These are phyloP conservation scores for Petunia secreta DNA, from an alignment of 257 asterid genomes.

Conservation along the genomic window DNA sequence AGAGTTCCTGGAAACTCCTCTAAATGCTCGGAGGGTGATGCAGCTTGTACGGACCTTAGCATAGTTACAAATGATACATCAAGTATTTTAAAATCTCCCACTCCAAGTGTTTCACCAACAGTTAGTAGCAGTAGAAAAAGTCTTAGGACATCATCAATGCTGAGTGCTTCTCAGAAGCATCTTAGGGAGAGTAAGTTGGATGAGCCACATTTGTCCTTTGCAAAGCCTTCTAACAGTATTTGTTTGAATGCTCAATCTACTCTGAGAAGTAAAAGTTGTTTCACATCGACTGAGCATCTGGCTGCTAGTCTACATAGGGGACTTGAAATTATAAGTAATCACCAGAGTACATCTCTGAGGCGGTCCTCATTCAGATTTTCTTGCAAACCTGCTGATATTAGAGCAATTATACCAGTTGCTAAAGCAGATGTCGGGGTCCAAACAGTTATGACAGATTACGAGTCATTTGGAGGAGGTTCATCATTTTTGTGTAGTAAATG, in stretches of 20 bases:
- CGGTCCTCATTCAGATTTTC: constrained; percentile 80
- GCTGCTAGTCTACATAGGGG: constrained; percentile 91
- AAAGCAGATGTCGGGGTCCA: constrained; percentile 92
- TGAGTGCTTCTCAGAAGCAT: constrained; percentile 59
- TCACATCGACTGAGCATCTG: constrained; percentile 69
- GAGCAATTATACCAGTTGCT: constrained; percentile 51
- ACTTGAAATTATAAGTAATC: constrained; percentile 75
- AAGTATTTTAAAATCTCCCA: constrained; percentile 69
- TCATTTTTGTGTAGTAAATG: constrained; percentile 65
- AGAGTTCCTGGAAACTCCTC: constrained; percentile 46
- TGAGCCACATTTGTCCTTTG: constrained; percentile 43
- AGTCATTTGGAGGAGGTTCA: constrained; percentile 38
- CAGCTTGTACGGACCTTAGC: constrained; percentile 39
- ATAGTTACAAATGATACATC: constrained; percentile 47
- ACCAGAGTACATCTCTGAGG: constrained; percentile 65
- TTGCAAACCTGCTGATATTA: constrained; percentile 62
- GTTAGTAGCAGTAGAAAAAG: constrained; percentile 70
- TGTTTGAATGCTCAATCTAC: constrained; percentile 49
- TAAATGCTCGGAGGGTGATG: constrained; percentile 40
- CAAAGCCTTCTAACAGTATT: constrained; percentile 61
- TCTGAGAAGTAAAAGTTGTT: constrained; percentile 49
- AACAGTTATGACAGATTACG: constrained; percentile 49
- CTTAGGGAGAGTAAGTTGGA: constrained; percentile 41
- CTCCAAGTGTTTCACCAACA: constrained; percentile 89
- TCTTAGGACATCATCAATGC: constrained; percentile 67